These are phyloP conservation scores for Helotiales sp. DNA, from an alignment of 2,329 filamentous ascomycete genomes.

Conservation along the genomic window DNA sequence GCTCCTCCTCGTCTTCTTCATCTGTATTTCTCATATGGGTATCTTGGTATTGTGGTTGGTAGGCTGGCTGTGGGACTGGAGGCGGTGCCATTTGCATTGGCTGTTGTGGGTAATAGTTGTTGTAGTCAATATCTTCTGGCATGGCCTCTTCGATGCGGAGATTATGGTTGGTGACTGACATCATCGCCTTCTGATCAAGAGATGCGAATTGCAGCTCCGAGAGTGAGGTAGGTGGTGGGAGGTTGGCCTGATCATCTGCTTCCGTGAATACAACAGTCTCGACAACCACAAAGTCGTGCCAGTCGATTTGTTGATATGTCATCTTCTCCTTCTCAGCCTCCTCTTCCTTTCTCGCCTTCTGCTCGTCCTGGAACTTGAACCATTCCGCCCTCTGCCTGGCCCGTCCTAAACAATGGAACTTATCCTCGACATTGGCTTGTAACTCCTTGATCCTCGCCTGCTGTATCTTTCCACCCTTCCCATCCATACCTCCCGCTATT, in stretches of 20 bases:
- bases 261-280: constrained; percentile 94
- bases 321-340: constrained; percentile 78
- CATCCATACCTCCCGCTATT: constrained; percentile 65
- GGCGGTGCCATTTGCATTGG: constrained; percentile 41
- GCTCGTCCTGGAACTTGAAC: constrained; percentile 77
- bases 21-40: constrained; percentile 32
- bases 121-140: constrained; percentile 71
- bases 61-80: constrained; percentile 39
- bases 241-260: constrained; percentile 78
- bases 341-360: constrained; percentile 87
- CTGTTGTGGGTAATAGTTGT: constrained; percentile 47
- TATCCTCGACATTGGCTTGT: constrained; percentile 73
- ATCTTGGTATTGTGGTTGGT: constrained; percentile 36
- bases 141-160: constrained; percentile 93
- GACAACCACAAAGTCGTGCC: constrained; percentile 95
- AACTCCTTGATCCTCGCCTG: constrained; percentile 72
- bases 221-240: constrained; percentile 85
- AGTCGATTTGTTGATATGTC: constrained; percentile 85
- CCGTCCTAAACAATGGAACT: constrained; percentile 74
- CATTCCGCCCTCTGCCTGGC: constrained; percentile 88
- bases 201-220: constrained; percentile 93
- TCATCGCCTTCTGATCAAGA: constrained; percentile 89
- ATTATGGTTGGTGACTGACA: constrained; percentile 74
- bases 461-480: constrained; percentile 62
- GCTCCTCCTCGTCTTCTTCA: constrained; percentile 63